phyloP scores from a whole-genome alignment of 345 rosid species.

The Lepidium africanum region DNA sequence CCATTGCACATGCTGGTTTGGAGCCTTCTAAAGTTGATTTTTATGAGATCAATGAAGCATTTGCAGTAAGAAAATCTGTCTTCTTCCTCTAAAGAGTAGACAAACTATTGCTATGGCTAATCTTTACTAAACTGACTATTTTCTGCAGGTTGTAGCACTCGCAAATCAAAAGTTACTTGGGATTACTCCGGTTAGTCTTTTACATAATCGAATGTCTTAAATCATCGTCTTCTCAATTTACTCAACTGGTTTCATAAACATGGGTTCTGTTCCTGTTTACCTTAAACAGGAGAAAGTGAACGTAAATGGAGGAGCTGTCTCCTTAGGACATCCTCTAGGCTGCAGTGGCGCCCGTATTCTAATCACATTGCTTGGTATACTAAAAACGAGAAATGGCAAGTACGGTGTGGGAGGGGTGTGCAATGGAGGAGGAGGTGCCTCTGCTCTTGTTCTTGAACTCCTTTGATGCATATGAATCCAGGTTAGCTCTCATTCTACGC shows the following conservation, averaged over 20 bases:
- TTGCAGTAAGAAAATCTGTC: constrained; percentile 51
- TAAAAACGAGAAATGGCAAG: constrained; percentile 69
- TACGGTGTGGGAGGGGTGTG: constrained; percentile 90
- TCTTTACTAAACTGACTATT: neutral
- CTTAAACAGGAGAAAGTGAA: constrained; percentile 69
- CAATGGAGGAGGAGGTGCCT: constrained; percentile 99
- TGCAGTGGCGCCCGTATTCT: constrained; percentile 98
- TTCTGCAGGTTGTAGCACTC: constrained; percentile 81
- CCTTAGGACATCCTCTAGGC: constrained; percentile 96
- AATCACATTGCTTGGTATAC: constrained; percentile 88
- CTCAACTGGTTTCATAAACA: neutral
- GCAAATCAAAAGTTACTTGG: constrained; percentile 81
- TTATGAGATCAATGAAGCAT: constrained; percentile 97
- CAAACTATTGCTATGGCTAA: neutral
- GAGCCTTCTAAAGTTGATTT: constrained; percentile 80
- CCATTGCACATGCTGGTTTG: constrained; percentile 71
- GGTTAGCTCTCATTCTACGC: neutral
- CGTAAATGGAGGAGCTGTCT: constrained; percentile 92
- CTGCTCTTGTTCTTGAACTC: constrained; percentile 83
- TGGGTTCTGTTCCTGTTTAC: constrained; percentile 1
- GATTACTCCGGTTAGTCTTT: constrained; percentile 61
- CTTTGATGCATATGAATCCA: constrained; percentile 23
- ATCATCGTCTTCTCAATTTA: neutral
- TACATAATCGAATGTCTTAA: neutral
- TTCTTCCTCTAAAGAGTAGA: neutral